Base-by-base conservation (phyloP, 495 filamentous ascomycete genomes). In the Penicillium arizonense region DNA sequence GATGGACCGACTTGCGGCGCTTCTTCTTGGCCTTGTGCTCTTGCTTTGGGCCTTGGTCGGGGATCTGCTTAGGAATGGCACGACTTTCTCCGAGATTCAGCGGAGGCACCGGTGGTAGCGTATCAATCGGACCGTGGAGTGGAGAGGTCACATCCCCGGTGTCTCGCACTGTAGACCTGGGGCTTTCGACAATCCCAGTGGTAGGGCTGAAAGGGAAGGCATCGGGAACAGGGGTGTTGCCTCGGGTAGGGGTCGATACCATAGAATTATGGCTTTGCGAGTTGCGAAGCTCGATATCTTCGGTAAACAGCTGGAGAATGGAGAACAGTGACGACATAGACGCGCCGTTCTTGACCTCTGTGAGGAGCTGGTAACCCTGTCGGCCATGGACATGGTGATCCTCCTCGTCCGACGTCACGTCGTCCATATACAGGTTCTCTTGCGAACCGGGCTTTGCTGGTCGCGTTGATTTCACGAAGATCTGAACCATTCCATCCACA, bases 271-370 rank as follows among this genome's bases (percentile, higher is more conserved):
- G 66, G 36, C 67, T 76, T 36, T 63, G 67, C 13, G 80, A 76
- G 28, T 86, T 83, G 23, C 84, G 82, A 28, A 97, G 72, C 53
- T 90, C 86, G 38, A 98, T 84, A 63, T 97, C 91, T 68, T 97
- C 94, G 5, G 94, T 97, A 60, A 98, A 98, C 0, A 98, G 75
- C 3, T 91, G 94, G 62, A 98, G 84, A 47, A 98, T 96, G 1
- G 95, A 96, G 71, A 98, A 98, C 5, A 98, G 71, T 0, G 94
- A 97, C 24, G 94, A 97, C 93, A 98, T 97, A 4, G 94, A 93
- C 9, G 94, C 93, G 16, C 94, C 94, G 63, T 97, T 98, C 69
- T 96, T 96, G 36, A 98, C 94, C 65, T 98, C 94, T 3, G 94
- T 98, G 36, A 98, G 78, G 16, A 97, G 77, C 69, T 97, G 93